phyloP scores from a whole-genome alignment of 148 eudicot genomes.

The Persicaria maculosa region DNA sequence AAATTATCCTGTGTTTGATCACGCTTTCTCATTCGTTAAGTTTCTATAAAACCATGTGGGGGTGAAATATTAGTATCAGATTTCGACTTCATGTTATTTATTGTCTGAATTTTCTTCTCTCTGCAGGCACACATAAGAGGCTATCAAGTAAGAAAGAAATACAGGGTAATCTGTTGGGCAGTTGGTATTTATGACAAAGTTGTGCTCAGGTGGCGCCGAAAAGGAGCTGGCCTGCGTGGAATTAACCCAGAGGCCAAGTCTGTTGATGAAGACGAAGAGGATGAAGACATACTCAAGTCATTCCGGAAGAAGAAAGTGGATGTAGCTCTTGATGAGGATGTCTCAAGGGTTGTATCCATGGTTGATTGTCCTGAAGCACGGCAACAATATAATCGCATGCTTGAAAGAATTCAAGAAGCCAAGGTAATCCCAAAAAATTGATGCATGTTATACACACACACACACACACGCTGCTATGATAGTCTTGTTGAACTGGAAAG shows the following conservation, averaged over 20 bases:
- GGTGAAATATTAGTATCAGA: too few relatives aligned
- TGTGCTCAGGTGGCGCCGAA: constrained; percentile 85
- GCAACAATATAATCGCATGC: constrained; percentile 82
- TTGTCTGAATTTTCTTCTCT: constrained; percentile 10
- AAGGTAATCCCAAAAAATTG: constrained; percentile 37
- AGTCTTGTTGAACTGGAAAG: neutral
- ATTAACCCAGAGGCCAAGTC: constrained; percentile 40
- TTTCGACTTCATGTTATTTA: neutral
- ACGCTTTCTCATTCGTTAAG: too few relatives aligned
- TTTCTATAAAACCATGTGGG: too few relatives aligned
- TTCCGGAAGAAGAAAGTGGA: constrained; percentile 78
- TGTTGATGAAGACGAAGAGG: constrained; percentile 49
- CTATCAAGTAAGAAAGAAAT: constrained; percentile 76
- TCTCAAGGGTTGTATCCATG: constrained; percentile 76
- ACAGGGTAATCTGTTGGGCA: constrained; percentile 82
- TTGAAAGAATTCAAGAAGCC: constrained; percentile 62
- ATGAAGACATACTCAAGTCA: constrained; percentile 62
- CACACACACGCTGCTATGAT: neutral
- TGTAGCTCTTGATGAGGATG: constrained; percentile 76
- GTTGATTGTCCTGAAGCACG: constrained; percentile 79
- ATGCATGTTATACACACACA: neutral
- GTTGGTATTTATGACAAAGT: constrained; percentile 80
- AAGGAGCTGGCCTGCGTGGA: constrained; percentile 79
- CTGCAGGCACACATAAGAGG: constrained; percentile 97
- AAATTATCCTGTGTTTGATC: too few relatives aligned